These are phyloP conservation scores for Arthrobotrys sinensis DNA, from an alignment of 2,329 filamentous ascomycete species.

Conservation along the genomic window DNA sequence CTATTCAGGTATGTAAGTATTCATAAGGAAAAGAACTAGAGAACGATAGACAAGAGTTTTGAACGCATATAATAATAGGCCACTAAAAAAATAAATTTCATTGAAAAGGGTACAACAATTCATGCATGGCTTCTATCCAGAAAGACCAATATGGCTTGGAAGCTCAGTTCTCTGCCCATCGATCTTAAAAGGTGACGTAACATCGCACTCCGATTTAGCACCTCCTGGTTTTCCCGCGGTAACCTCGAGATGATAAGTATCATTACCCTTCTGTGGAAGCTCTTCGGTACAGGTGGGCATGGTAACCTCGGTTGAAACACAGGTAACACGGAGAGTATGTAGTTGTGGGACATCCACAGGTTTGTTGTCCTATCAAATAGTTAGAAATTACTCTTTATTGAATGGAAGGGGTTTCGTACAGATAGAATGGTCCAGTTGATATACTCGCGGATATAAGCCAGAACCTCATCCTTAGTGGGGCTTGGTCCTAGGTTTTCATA, in stretches of 20 bases:
- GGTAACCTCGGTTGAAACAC: slow-evolving; percentile 49
- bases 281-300: slow-evolving; percentile 29
- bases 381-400: not conserved
- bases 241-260: slow-evolving; percentile 47
- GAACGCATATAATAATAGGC: not conserved
- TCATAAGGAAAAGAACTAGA: not conserved
- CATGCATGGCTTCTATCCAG: not conserved
- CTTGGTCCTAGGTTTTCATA: slow-evolving; percentile 13
- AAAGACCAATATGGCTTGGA: slow-evolving; percentile 30
- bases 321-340: slow-evolving; percentile 46
- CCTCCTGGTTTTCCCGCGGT: slow-evolving; percentile 42
- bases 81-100: not conserved
- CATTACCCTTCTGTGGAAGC: slow-evolving; percentile 42
- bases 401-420: slow-evolving; percentile 2
- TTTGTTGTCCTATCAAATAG: slow-evolving; percentile 29
- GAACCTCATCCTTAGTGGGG: slow-evolving; percentile 31
- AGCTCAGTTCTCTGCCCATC: slow-evolving; percentile 29
- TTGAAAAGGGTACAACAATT: not conserved
- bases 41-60: not conserved
- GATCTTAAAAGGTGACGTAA: slow-evolving; percentile 34
- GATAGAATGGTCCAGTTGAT: slow-evolving; percentile 43
- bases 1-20: not conserved
- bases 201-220: slow-evolving; percentile 36
- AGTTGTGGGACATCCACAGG: slow-evolving; percentile 28
- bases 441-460: slow-evolving; percentile 31